phyloP scores from a whole-genome alignment of 257 asterid species.

The Petunia axillaris region DNA sequence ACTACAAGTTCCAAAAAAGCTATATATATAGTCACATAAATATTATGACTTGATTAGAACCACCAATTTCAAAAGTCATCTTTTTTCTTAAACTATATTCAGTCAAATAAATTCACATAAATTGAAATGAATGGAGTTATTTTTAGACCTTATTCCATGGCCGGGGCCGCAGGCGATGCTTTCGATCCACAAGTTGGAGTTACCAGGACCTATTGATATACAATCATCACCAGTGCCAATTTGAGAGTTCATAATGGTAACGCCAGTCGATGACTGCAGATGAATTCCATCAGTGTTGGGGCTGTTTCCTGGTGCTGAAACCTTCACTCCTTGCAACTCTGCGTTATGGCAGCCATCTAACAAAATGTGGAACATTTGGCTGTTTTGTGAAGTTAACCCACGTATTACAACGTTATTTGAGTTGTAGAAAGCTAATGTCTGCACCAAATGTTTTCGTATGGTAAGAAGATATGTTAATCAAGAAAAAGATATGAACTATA shows the following conservation, averaged over 20 bases:
- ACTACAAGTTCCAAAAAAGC: too few relatives aligned
- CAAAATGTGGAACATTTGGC: slow-evolving; percentile 60
- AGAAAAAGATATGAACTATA: not conserved
- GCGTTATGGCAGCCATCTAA: slow-evolving; percentile 49
- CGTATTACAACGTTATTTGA: slow-evolving; percentile 48
- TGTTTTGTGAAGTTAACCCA: slow-evolving; percentile 50
- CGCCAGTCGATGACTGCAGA: slow-evolving; percentile 38
- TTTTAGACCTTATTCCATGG: slow-evolving; percentile 55
- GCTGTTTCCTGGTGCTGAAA: slow-evolving; percentile 44
- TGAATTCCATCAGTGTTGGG: slow-evolving; percentile 70
- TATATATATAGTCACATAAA: too few relatives aligned
- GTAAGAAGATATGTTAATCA: not conserved
- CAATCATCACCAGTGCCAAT: slow-evolving; percentile 64
- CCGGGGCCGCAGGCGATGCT: slow-evolving; percentile 54
- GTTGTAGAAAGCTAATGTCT: slow-evolving; percentile 49
- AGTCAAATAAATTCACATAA: not conserved
- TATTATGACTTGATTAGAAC: too few relatives aligned
- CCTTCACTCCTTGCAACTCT: slow-evolving; percentile 36
- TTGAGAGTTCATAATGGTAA: slow-evolving; percentile 33
- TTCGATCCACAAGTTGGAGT: slow-evolving; percentile 45
- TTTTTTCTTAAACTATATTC: too few relatives aligned
- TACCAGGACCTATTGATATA: slow-evolving; percentile 56
- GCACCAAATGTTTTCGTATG: slow-evolving; percentile 20
- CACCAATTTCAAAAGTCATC: too few relatives aligned
- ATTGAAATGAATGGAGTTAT: not conserved